phyloP scores from a whole-genome alignment of 495 filamentous ascomycete species.

The Neurospora intermedia region DNA sequence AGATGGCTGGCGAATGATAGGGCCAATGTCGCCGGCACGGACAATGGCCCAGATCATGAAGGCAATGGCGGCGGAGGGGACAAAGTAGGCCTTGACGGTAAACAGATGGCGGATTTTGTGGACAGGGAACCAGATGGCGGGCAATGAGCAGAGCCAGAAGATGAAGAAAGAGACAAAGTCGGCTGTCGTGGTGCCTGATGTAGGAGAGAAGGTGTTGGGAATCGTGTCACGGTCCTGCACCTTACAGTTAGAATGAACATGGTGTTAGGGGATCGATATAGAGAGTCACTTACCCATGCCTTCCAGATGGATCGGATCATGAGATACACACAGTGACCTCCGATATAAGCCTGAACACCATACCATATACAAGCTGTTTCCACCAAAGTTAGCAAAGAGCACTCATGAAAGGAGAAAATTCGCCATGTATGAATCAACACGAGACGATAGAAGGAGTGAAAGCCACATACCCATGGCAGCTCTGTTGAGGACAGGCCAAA shows the following conservation, averaged over 20 bases:
- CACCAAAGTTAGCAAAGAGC: slow-evolving; percentile 1
- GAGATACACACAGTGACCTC: slow-evolving; percentile 67
- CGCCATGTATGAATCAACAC: neutral
- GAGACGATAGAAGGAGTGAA: neutral
- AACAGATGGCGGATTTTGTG: slow-evolving; percentile 77
- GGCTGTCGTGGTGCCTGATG: slow-evolving; percentile 61
- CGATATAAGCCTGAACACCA: slow-evolving; percentile 79
- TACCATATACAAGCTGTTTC: slow-evolving; percentile 63
- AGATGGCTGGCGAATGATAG: slow-evolving; percentile 65
- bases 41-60: slow-evolving; percentile 90
- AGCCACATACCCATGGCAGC: slow-evolving; percentile 56
- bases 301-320: slow-evolving; percentile 80
- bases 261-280: neutral
- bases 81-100: slow-evolving; percentile 80
- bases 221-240: slow-evolving; percentile 39
- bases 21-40: slow-evolving; percentile 73
- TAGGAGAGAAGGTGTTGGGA: slow-evolving; percentile 52
- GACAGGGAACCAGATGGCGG: slow-evolving; percentile 75
- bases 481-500: slow-evolving; percentile 89
- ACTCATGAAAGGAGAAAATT: neutral
- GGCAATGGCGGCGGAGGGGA: slow-evolving; percentile 70
- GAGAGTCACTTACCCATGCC: slow-evolving; percentile 28
- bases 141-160: slow-evolving; percentile 73
- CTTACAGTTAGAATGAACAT: slow-evolving; percentile 4
- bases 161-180: slow-evolving; percentile 74